These are phyloP conservation scores for Eucalyptus lansdowneana DNA, from an alignment of 345 rosid genomes.

Conservation along the genomic window DNA sequence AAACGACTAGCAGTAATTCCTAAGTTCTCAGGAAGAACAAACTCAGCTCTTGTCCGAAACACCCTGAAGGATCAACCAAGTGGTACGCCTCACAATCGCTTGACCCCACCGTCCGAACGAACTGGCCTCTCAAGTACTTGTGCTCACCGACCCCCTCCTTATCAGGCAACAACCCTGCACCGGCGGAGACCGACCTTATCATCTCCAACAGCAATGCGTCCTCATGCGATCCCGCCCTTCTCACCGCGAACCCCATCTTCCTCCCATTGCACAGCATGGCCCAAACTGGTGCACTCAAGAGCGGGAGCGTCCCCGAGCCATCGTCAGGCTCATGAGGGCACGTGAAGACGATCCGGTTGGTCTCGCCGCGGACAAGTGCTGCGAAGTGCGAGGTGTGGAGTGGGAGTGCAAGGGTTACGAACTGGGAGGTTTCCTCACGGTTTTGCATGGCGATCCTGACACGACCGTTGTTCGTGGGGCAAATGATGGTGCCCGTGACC, in stretches of 20 bases:
- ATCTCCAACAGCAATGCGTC: conserved; percentile 2
- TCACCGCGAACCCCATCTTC: not conserved
- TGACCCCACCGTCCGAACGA: not conserved
- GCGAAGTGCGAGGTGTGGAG: not conserved
- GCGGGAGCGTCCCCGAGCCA: not conserved
- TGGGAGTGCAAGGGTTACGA: not conserved
- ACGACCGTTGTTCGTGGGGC: not conserved
- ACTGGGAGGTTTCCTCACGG: not conserved
- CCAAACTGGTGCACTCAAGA: not conserved
- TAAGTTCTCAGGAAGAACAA: not conserved
- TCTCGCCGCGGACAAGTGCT: not conserved
- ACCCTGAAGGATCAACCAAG: not conserved
- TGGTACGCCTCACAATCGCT: conserved; percentile 2
- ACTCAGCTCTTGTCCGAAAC: conserved; percentile 1
- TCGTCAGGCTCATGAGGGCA: not conserved
- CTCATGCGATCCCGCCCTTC: not conserved
- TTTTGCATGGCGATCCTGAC: conserved; percentile 1
- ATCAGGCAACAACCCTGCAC: not conserved
- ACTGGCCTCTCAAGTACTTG: conserved; percentile 15
- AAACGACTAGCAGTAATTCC: not conserved
- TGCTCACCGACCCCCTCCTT: not conserved
- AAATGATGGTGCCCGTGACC: conserved; percentile 2
- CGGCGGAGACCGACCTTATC: not conserved
- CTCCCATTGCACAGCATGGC: conserved; percentile 2
- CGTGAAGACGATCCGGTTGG: not conserved